Evolutionary conservation across 331 rosid species (phyloP), one percentile per base, ranked within the genome.

Genomic region (Quercus lobata): DNA sequence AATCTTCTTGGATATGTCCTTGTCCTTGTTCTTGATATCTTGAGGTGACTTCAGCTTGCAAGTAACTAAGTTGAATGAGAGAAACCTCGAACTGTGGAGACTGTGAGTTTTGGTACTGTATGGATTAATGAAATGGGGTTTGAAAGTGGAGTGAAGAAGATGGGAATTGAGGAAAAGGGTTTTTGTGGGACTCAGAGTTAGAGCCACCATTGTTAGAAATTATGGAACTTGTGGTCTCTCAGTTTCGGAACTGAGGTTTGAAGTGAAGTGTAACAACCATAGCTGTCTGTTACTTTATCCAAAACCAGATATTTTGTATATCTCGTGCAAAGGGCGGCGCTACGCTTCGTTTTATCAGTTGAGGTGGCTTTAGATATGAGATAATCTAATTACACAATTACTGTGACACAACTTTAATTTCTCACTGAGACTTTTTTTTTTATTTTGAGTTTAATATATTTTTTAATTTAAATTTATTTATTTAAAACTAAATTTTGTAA

Each of bases 281-380:
- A 52, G 57, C 82, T 46, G 88, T 73, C 82, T 46, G 87, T 73
- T 87, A 72, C 84, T 86, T 90, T 89, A 92, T 93, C 96, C 91
- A 4, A 19, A 6, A 3, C 29, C 29, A 27, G 29, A 27, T 27
- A 27, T 27, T 27, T 27, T 27, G 29, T 27, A 27, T 0, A 27
- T 27, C 29, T 27, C 29, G 29, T 27, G 29, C 29, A 27, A 27
- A 27, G 29, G 29, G 3, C 29, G 29, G 29, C 29, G 29, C 29
- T 27, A 27, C 29, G 29, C 29, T 27, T 27, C 29, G 29, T 27
- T 27, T 27, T 27, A 27, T 27, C 29, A 27, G 29, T 27, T 27
- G 29, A 27, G 0, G 29, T 27, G 29, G 29, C 29, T 27, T 27
- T 27, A 27, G 29, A 27, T 27, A 27, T 27, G 29, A 27, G 29